A percentile compares a stretch with the other conserved stretches of the same genome.
phyloP scores from a whole-genome alignment of 2,329 filamentous ascomycete species.

The Cladosporium sp. region DNA sequence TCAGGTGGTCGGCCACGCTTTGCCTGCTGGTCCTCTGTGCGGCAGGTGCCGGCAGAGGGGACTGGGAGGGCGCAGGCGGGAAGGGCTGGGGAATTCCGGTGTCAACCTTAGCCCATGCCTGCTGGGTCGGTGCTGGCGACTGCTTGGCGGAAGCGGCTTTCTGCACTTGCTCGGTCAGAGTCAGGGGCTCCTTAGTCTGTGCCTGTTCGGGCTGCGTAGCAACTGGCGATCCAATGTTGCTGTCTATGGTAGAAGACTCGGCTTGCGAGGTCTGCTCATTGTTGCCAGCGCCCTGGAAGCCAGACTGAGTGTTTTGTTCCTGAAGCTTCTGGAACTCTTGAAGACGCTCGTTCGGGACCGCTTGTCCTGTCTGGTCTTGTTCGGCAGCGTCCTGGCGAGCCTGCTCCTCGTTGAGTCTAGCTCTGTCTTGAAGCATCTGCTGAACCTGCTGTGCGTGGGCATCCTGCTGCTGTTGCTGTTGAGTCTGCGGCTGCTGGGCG shows the following conservation, averaged over 20 bases:
- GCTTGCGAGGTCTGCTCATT: conserved; percentile 15
- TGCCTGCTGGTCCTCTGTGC: conserved; percentile 73
- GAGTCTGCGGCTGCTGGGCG: conserved; percentile 39
- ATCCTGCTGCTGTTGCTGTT: conserved; percentile 27
- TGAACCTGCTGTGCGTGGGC: conserved; percentile 53
- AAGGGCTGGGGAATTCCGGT: conserved; percentile 71
- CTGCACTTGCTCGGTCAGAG: conserved; percentile 78
- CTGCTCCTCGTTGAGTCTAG: conserved; percentile 58
- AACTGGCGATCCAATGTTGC: conserved; percentile 20
- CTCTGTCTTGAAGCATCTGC: conserved; percentile 57
- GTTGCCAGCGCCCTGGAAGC: conserved; percentile 15
- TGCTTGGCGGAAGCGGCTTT: conserved; percentile 62
- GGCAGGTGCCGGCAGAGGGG: conserved; percentile 80
- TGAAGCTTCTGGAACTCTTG: conserved; percentile 80
- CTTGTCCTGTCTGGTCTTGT: conserved; percentile 38
- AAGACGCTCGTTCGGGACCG: conserved; percentile 57
- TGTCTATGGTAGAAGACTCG: conserved; percentile 16
- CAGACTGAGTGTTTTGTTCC: conserved; percentile 30
- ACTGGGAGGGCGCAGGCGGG: conserved; percentile 68
- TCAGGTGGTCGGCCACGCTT: conserved; percentile 71
- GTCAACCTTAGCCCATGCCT: conserved; percentile 57
- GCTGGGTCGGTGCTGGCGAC: conserved; percentile 47
- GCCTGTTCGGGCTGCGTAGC: conserved; percentile 13
- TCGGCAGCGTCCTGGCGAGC: conserved; percentile 48
- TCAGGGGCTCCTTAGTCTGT: conserved; percentile 52